Percentiles rank a stretch among this genome's conserved stretches.
phyloP scores from a whole-genome alignment of 495 filamentous ascomycete genomes.

The Talaromyces proteolyticus region DNA sequence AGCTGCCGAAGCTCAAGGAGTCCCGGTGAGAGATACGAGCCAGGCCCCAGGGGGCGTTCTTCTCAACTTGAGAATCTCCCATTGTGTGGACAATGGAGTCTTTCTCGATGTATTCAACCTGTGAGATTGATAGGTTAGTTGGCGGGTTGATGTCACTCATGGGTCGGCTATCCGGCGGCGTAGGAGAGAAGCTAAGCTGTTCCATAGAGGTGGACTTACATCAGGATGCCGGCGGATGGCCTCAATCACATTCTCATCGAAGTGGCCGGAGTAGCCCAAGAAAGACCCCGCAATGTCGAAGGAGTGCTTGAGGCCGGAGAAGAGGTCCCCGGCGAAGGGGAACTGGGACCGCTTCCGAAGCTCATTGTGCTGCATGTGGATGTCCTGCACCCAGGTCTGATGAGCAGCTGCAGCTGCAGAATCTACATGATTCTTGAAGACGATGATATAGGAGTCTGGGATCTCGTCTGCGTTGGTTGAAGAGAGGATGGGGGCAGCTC shows the following conservation, averaged over 20 bases:
- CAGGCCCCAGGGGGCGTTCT: slow-evolving; percentile 94
- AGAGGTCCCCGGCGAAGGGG: slow-evolving; percentile 63
- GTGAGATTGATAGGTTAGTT: slow-evolving; percentile 12
- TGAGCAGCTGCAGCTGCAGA: slow-evolving; percentile 62
- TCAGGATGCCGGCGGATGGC: slow-evolving; percentile 93
- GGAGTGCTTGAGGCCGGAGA: slow-evolving; percentile 87
- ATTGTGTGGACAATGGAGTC: slow-evolving; percentile 87
- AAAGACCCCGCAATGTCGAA: slow-evolving; percentile 82
- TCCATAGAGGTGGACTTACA: too few species aligned
- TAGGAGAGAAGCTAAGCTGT: slow-evolving; percentile 6
- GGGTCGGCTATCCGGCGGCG: neutral
- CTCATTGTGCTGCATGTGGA: slow-evolving; percentile 68
- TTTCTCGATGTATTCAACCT: slow-evolving; percentile 97
- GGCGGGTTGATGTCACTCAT: neutral
- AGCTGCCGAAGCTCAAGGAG: slow-evolving; percentile 77
- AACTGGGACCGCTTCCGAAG: slow-evolving; percentile 85
- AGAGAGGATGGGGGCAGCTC: slow-evolving; percentile 82
- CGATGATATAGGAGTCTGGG: slow-evolving; percentile 91
- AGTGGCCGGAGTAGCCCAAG: slow-evolving; percentile 92
- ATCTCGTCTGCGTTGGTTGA: slow-evolving; percentile 69
- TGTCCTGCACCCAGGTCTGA: slow-evolving; percentile 87
- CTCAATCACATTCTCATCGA: slow-evolving; percentile 88
- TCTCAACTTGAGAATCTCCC: slow-evolving; percentile 59
- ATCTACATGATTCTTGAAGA: slow-evolving; percentile 94
- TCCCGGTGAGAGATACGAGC: slow-evolving; percentile 96